These are phyloP conservation scores for Trichosanthes cucumerina DNA, from an alignment of 306 rosid species.

Conservation along the genomic window DNA sequence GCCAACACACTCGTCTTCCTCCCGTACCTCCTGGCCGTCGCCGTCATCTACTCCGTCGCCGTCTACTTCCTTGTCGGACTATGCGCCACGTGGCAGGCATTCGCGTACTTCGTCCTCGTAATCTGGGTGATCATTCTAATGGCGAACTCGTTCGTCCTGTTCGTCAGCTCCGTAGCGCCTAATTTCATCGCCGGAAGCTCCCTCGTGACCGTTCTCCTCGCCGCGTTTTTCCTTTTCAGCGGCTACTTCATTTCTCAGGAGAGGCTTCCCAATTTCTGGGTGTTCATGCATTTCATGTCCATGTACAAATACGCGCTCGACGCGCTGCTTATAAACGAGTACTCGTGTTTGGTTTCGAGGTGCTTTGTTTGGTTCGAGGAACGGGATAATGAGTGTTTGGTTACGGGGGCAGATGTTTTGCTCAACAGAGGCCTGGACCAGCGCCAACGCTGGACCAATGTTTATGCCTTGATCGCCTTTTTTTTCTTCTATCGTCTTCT, in stretches of 20 bases:
- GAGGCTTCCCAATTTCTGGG: slow-evolving; percentile 64
- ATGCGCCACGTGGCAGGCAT: slow-evolving; percentile 71
- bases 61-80: slow-evolving; percentile 85
- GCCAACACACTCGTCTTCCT: slow-evolving; percentile 89
- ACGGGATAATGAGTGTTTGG: slow-evolving; percentile 45
- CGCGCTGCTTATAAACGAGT: slow-evolving; percentile 77
- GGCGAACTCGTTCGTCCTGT: slow-evolving; percentile 80
- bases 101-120: slow-evolving; percentile 64
- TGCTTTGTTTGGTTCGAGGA: slow-evolving; percentile 73
- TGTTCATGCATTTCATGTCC: slow-evolving; percentile 73
- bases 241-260: slow-evolving; percentile 70
- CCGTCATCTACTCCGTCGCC: slow-evolving; percentile 63
- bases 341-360: slow-evolving; percentile 47
- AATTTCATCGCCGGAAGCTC: slow-evolving; percentile 87
- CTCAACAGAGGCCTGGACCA: slow-evolving; percentile 49
- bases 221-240: slow-evolving; percentile 70
- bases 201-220: slow-evolving; percentile 60
- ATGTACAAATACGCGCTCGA: slow-evolving; percentile 93
- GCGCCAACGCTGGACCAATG: slow-evolving; percentile 60
- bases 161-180: slow-evolving; percentile 78
- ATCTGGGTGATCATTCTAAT: slow-evolving; percentile 65
- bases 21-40: slow-evolving; percentile 61
- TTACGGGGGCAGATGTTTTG: slow-evolving; percentile 64
- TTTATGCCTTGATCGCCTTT: slow-evolving; percentile 63
- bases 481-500: slow-evolving; percentile 72